Percentiles rank a stretch among this genome's conserved stretches.
phyloP scores from a whole-genome alignment of 1,284 basidiomycete genomes.

The Apiotrichum gamsii region DNA sequence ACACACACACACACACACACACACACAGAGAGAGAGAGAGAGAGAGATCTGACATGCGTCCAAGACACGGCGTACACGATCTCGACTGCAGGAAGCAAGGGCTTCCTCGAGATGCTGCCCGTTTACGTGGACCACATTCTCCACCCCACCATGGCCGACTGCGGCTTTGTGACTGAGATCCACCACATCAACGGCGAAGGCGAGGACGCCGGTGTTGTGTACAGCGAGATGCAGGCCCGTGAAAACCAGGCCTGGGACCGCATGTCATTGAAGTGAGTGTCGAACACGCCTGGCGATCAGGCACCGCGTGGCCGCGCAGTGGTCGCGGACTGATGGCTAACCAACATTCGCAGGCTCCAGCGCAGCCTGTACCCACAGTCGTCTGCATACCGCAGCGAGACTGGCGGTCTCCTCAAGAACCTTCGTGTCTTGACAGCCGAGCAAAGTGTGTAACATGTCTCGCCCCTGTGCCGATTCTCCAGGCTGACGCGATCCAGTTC shows the following conservation, averaged over 20 bases:
- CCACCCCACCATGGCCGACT: slow-evolving; percentile 87
- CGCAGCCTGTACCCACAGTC: slow-evolving; percentile 69
- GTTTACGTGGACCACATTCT: slow-evolving; percentile 97
- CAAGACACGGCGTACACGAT: slow-evolving; percentile 87
- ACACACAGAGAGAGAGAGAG: too few species aligned
- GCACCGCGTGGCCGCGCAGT: too few species aligned
- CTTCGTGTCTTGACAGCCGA: slow-evolving; percentile 79
- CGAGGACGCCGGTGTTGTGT: slow-evolving; percentile 92
- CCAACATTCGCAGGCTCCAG: slow-evolving; percentile 56
- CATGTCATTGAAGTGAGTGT: slow-evolving; percentile 69
- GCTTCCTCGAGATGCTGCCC: slow-evolving; percentile 89
- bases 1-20: too few species aligned
- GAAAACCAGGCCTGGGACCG: slow-evolving; percentile 88
- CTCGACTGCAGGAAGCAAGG: slow-evolving; percentile 93
- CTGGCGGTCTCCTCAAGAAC: slow-evolving; percentile 90
- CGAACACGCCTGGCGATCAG: too few species aligned
- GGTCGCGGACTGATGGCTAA: slow-evolving; percentile 14
- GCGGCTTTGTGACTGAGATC: slow-evolving; percentile 89
- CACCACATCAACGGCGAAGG: slow-evolving; percentile 88
- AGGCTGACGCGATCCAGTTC: slow-evolving; percentile 53
- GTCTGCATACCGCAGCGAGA: slow-evolving; percentile 92
- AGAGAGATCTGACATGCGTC: slow-evolving; percentile 41
- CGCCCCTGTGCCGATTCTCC: neutral
- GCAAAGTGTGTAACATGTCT: slow-evolving; percentile 69
- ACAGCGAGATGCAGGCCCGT: slow-evolving; percentile 96